Evolutionary conservation across 768 basidiomycete genomes (phyloP), one percentile per base, ranked within the genome.

Genomic region (Lentinula boryana): DNA sequence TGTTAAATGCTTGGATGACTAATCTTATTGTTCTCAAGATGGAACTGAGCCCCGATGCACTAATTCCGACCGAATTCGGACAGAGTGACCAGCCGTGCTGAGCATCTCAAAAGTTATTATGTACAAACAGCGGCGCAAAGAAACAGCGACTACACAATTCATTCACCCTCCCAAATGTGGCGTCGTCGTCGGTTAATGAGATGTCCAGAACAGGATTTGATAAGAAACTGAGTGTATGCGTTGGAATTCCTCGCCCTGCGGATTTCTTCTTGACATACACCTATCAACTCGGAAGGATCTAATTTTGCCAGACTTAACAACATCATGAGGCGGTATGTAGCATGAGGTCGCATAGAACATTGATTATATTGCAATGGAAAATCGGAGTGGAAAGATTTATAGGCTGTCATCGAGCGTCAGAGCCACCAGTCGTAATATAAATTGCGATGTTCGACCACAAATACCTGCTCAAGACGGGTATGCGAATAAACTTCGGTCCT

Each of bases 271-370:
- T 54, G 53, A 54, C 53, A n/a, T 21, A 54, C 27, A 27, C 53
- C 53, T 54, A 54, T 54, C 53, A 54, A 38, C 36, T 35, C 53
- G 53, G 53, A 54, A 33, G 50, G 50, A 52, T 18, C 31, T 51
- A 16, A 15, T 2, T 1, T 15, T 51, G 7, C 18, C 2, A n/a
- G 18, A 13, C 13, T 38, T 38, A 13, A 1, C 2, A 38, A 38
- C 36, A 13, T 27, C 36, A 38, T 38, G 36, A 38, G 36, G 36
- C 13, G 9, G 36, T 38, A 38, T 38, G 36, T 8, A 48, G n/a
- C 46, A 44, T 44, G 46, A 27, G 46, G 46, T 48, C 6, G 46
- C 46, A 18, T 48, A 8, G 21, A 8, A 48, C 7, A 48, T n/a
- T 23, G n/a, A 21, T 48, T 48, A 23, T 48, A 23, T 48, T 48